phyloP scores from a whole-genome alignment of 2,329 filamentous ascomycete species.

The Talaromyces pinophilus region DNA sequence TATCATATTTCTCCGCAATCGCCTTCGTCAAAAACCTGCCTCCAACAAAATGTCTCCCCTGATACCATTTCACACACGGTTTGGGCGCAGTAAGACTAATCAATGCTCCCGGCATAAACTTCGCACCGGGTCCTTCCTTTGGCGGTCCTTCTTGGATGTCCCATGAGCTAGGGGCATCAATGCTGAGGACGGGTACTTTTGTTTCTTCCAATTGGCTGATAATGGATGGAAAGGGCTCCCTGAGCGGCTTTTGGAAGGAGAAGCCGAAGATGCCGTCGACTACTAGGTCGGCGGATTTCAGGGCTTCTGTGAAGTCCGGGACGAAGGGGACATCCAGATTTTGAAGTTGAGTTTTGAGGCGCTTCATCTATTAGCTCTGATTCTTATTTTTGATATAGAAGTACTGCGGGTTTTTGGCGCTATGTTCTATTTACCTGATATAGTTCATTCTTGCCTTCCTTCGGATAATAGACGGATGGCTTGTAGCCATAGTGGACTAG shows the following conservation, averaged over 20 bases:
- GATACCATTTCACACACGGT: conserved; percentile 80
- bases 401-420: too few species aligned
- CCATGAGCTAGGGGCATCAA: conserved; percentile 95
- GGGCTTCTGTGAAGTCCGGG: conserved; percentile 70
- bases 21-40: conserved; percentile 80
- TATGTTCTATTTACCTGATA: conserved; percentile 65
- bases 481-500: conserved; percentile 88
- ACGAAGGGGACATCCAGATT: conserved; percentile 82
- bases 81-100: conserved; percentile 94
- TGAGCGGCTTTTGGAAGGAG: conserved; percentile 85
- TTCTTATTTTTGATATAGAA: too few species aligned
- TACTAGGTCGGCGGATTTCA: conserved; percentile 73
- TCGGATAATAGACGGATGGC: conserved; percentile 89
- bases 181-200: conserved; percentile 74
- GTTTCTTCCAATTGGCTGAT: conserved; percentile 75
- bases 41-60: conserved; percentile 86
- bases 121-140: conserved; percentile 70
- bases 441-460: conserved; percentile 84
- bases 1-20: conserved; percentile 80
- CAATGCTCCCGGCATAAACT: conserved; percentile 76
- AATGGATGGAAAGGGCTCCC: conserved; percentile 85
- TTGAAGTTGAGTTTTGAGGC: conserved; percentile 79
- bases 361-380: conserved; percentile 32
- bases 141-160: conserved; percentile 86
- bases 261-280: conserved; percentile 96